Evolutionary conservation across 176 grass and related monocot genomes (phyloP).

Genomic region (Phragmites australis): DNA sequence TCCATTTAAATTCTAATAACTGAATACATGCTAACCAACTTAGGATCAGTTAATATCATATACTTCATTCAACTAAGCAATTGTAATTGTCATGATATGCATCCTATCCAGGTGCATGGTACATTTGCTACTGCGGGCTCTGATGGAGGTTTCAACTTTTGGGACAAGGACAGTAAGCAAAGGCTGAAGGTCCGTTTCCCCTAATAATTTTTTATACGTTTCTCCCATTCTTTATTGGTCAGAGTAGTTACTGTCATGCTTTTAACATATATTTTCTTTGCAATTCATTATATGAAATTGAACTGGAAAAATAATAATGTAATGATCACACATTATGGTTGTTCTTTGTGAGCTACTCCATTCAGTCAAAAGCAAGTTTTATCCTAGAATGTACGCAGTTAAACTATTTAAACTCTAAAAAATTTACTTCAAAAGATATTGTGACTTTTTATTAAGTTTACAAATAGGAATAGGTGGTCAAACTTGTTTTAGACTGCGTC

Average conservation of each 20-base stretch:
- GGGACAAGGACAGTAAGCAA: conserved; percentile 95
- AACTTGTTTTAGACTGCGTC: neutral
- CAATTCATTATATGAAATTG: neutral
- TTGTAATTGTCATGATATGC: conserved; percentile 7
- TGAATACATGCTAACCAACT: neutral
- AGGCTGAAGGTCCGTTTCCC: conserved; percentile 67
- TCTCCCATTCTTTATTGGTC: neutral
- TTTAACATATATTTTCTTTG: neutral
- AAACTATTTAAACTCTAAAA: neutral
- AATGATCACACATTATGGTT: neutral
- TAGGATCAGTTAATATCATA: conserved; percentile 15
- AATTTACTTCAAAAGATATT: neutral
- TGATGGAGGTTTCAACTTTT: conserved; percentile 79
- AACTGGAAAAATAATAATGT: neutral
- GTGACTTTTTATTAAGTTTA: neutral
- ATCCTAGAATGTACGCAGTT: neutral
- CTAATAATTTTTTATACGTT: neutral
- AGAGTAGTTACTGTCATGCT: neutral
- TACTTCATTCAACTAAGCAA: conserved; percentile 29
- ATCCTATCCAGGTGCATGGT: conserved; percentile 64
- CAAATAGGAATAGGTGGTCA: neutral
- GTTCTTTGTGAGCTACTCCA: conserved; percentile 17
- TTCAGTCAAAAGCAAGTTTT: neutral
- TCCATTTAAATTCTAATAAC: neutral
- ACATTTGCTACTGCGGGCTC: conserved; percentile 86